Evolutionary conservation across 169 alveolate genomes (phyloP).

Genomic region (Plasmodium gaboni): DNA sequence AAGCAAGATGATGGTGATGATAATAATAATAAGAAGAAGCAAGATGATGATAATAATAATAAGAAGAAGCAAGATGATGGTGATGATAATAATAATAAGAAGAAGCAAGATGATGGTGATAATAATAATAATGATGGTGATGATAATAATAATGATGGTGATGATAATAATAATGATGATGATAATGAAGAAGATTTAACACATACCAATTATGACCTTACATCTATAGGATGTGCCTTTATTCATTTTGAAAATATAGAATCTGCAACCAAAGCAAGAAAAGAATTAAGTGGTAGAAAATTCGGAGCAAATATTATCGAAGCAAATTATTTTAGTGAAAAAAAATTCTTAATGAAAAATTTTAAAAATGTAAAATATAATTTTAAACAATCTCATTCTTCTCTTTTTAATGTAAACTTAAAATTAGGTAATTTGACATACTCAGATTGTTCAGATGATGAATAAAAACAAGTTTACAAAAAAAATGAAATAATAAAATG

Average conservation of each 20-base stretch:
- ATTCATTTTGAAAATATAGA: slow-evolving; percentile 80
- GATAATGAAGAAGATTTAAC: slow-evolving; percentile 58
- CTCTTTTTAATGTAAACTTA: slow-evolving; percentile 42
- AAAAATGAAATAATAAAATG: too few species aligned
- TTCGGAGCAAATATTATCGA: slow-evolving; percentile 83
- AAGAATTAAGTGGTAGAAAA: slow-evolving; percentile 83
- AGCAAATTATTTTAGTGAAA: slow-evolving; percentile 82
- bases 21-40: neutral
- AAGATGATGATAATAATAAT: neutral
- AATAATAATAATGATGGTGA: neutral
- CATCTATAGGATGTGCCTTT: slow-evolving; percentile 82
- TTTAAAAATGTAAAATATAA: slow-evolving; percentile 80
- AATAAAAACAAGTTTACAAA: neutral
- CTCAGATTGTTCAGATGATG: slow-evolving; percentile 61
- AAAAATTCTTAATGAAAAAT: slow-evolving; percentile 56
- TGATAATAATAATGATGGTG: neutral
- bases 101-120: neutral
- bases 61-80: neutral
- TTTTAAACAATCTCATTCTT: slow-evolving; percentile 69
- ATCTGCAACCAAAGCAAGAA: slow-evolving; percentile 82
- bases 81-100: neutral
- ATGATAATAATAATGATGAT: slow-evolving; percentile 16
- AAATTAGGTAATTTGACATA: slow-evolving; percentile 45
- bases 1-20: neutral
- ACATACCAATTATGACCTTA: slow-evolving; percentile 48